phyloP scores from a whole-genome alignment of 2,329 filamentous ascomycete species.

The Iodosphaeria phyllophila region DNA sequence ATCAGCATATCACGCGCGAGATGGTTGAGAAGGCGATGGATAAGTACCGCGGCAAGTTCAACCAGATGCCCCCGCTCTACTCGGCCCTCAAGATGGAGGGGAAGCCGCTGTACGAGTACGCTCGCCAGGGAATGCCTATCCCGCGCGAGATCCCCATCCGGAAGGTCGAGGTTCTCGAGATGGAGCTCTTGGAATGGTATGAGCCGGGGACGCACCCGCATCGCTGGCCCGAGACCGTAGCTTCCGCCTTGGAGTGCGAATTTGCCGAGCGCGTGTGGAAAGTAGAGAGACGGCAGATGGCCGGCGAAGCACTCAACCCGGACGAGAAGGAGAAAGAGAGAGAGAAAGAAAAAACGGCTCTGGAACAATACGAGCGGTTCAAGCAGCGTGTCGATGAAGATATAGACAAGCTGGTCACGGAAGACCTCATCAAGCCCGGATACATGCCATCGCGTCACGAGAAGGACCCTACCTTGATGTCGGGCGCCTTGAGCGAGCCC shows the following conservation, averaged over 20 bases:
- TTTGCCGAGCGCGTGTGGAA: constrained; percentile 57
- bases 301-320: constrained; percentile 27
- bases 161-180: constrained; percentile 55
- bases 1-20: constrained; percentile 65
- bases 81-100: constrained; percentile 86
- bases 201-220: constrained; percentile 66
- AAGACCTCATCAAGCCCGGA: constrained; percentile 22
- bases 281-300: constrained; percentile 35
- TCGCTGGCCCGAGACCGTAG: constrained; percentile 65
- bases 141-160: constrained; percentile 70
- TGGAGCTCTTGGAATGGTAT: constrained; percentile 72
- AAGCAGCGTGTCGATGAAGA: constrained; percentile 39
- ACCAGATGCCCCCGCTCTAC: constrained; percentile 83
- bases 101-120: constrained; percentile 92
- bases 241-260: constrained; percentile 53
- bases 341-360: constrained; percentile 34
- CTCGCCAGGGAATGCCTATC: constrained; percentile 70
- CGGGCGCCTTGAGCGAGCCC: constrained; percentile 32
- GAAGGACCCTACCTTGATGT: constrained; percentile 29
- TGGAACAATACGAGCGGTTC: constrained; percentile 34
- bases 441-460: constrained; percentile 16
- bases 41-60: constrained; percentile 62
- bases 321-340: constrained; percentile 37
- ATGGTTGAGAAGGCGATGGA: constrained; percentile 59
- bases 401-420: constrained; percentile 36